phyloP scores from a whole-genome alignment of 495 filamentous ascomycete species.

The Articulospora tetracladia region DNA sequence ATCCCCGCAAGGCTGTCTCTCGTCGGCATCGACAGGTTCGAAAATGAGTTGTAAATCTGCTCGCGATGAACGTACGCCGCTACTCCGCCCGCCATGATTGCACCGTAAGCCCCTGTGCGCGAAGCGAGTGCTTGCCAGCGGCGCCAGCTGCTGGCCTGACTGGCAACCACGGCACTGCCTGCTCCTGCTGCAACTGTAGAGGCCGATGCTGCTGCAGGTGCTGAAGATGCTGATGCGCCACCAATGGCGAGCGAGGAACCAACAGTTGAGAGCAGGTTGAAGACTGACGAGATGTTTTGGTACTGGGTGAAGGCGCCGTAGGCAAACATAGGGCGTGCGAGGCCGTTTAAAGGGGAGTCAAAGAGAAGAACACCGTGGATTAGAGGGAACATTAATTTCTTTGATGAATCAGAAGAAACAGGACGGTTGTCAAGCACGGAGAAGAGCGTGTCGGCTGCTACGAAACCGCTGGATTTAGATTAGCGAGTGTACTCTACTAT shows the following conservation, averaged over 20 bases:
- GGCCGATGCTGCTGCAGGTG: constrained; percentile 33
- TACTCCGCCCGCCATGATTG: constrained; percentile 78
- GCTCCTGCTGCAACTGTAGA: constrained; percentile 25
- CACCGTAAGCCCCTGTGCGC: constrained; percentile 74
- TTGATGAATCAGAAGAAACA: not conserved
- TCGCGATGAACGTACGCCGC: constrained; percentile 81
- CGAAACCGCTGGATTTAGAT: constrained; percentile 59
- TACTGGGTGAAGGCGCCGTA: constrained; percentile 87
- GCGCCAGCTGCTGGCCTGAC: constrained; percentile 36
- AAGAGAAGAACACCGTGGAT: constrained; percentile 85
- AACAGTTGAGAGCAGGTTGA: constrained; percentile 53
- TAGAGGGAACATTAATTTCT: constrained; percentile 57
- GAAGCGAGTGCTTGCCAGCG: constrained; percentile 78
- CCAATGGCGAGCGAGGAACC: constrained; percentile 28
- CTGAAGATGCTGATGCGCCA: constrained; percentile 10
- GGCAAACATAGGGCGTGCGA: constrained; percentile 80
- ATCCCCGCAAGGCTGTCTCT: constrained; percentile 3
- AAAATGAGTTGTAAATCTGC: constrained; percentile 44
- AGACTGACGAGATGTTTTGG: constrained; percentile 61
- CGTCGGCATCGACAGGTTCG: not conserved
- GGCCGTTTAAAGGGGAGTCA: constrained; percentile 89
- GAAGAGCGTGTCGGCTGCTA: constrained; percentile 84
- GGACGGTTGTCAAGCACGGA: constrained; percentile 30
- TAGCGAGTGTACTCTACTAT: not conserved
- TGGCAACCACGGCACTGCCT: constrained; percentile 9